These are phyloP conservation scores for Amauroascus niger DNA, from an alignment of 2,329 filamentous ascomycete genomes.

Conservation along the genomic window DNA sequence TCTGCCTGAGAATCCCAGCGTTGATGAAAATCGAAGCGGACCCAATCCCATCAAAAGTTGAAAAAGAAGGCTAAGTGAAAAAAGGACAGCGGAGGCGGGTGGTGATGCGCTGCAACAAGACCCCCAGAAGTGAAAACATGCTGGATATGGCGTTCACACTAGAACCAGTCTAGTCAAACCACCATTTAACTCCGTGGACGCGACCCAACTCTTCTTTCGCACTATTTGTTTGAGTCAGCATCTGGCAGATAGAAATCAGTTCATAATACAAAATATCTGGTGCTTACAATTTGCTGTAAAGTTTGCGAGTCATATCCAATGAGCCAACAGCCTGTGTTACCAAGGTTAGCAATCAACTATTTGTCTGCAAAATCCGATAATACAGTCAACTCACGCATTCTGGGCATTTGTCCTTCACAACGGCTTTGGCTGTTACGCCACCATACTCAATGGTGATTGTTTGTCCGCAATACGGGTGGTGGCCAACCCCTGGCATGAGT, in stretches of 20 bases:
- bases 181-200: slow-evolving; percentile 35
- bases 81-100: not conserved
- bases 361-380: not conserved
- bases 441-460: slow-evolving; percentile 53
- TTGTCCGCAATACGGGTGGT: slow-evolving; percentile 61
- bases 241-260: not conserved
- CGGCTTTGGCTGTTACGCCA: slow-evolving; percentile 51
- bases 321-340: slow-evolving; percentile 21
- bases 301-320: slow-evolving; percentile 25
- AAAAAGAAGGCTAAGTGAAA: not conserved
- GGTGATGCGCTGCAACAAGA: not conserved
- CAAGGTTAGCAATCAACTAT: slow-evolving; percentile 40
- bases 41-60: slow-evolving; percentile 1
- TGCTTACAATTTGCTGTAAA: slow-evolving; percentile 29
- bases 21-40: not conserved
- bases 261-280: not conserved
- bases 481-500: slow-evolving; percentile 55
- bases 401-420: slow-evolving; percentile 65
- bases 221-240: slow-evolving; percentile 17
- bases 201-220: slow-evolving; percentile 31
- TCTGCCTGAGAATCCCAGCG: slow-evolving; percentile 6
- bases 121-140: not conserved
- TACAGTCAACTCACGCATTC: slow-evolving; percentile 46
- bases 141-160: not conserved
- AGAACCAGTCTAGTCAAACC: slow-evolving; percentile 23